phyloP scores from a whole-genome alignment of 2,329 filamentous ascomycete species.

The Microdochium bolleyi region DNA sequence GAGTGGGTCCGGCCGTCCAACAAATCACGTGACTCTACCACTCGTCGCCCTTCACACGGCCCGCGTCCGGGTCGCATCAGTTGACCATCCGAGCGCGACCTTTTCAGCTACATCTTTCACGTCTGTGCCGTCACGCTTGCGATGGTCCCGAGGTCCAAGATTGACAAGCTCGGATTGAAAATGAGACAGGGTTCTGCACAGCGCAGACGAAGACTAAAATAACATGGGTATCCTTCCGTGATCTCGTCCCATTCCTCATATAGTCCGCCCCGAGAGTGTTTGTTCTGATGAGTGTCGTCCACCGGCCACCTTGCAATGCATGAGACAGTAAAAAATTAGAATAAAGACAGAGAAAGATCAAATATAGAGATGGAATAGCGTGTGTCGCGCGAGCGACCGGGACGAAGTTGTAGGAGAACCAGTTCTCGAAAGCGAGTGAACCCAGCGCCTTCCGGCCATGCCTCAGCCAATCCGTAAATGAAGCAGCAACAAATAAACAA shows the following conservation, averaged over 20 bases:
- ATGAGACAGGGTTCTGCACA: not conserved
- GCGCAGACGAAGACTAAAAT: not conserved
- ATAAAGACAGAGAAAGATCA: constrained; percentile 6
- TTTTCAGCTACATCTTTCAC: too few relatives aligned
- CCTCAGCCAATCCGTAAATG: constrained; percentile 9
- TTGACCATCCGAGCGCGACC: too few relatives aligned
- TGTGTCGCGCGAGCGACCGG: constrained; percentile 24
- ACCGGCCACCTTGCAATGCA: not conserved
- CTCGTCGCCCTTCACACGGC: too few relatives aligned
- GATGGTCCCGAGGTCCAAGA: not conserved
- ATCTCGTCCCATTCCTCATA: constrained; percentile 8
- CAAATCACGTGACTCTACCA: constrained; percentile 3
- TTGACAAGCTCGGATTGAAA: not conserved
- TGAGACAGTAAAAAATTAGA: not conserved
- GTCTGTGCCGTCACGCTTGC: too few relatives aligned
- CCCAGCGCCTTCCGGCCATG: constrained; percentile 18
- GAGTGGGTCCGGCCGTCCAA: not conserved
- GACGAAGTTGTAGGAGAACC: constrained; percentile 20
- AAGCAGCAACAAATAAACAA: constrained; percentile 1
- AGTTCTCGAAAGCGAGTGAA: constrained; percentile 20
- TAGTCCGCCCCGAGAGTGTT: constrained; percentile 9
- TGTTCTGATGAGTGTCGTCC: constrained; percentile 3
- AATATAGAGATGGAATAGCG: not conserved
- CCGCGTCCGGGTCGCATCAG: too few relatives aligned
- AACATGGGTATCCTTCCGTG: constrained; percentile 1